Evolutionary conservation across 495 filamentous ascomycete genomes (phyloP).

Genomic region (Friedmanniomyces simplex): DNA sequence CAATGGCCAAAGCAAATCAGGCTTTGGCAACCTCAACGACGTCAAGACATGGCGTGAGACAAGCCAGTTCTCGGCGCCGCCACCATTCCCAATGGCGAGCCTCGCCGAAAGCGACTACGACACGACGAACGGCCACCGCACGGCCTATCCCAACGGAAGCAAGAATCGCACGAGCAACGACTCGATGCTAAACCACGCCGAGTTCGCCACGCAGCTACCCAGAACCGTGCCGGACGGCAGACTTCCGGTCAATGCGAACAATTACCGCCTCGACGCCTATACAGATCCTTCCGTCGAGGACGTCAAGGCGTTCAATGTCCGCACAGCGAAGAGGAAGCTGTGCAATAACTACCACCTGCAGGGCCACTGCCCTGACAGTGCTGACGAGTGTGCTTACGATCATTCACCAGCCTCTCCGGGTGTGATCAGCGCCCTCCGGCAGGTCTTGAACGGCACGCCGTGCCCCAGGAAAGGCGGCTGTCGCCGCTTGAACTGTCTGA

Average conservation of each 20-base stretch:
- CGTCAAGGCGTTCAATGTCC: slow-evolving; percentile 15
- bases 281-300: slow-evolving; percentile 8
- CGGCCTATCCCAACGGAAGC: neutral
- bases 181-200: neutral
- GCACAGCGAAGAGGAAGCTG: slow-evolving; percentile 20
- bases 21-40: neutral
- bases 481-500: slow-evolving; percentile 15
- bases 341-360: slow-evolving; percentile 26
- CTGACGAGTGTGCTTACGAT: slow-evolving; percentile 20
- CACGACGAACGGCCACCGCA: slow-evolving; percentile 5
- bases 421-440: slow-evolving; percentile 16
- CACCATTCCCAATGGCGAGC: neutral
- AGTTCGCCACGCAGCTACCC: neutral
- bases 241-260: slow-evolving; percentile 25
- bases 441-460: slow-evolving; percentile 14
- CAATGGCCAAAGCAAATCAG: neutral
- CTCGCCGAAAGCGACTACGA: slow-evolving; percentile 8
- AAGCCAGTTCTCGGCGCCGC: neutral
- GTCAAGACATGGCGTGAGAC: slow-evolving; percentile 5
- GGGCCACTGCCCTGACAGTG: slow-evolving; percentile 11
- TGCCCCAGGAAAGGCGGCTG: slow-evolving; percentile 22
- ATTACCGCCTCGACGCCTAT: slow-evolving; percentile 23
- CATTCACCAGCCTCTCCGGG: slow-evolving; percentile 15
- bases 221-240: slow-evolving; percentile 4
- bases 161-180: neutral